These are phyloP conservation scores for Nothophoma quercina DNA, from an alignment of 2,329 filamentous ascomycete species.

Conservation along the genomic window DNA sequence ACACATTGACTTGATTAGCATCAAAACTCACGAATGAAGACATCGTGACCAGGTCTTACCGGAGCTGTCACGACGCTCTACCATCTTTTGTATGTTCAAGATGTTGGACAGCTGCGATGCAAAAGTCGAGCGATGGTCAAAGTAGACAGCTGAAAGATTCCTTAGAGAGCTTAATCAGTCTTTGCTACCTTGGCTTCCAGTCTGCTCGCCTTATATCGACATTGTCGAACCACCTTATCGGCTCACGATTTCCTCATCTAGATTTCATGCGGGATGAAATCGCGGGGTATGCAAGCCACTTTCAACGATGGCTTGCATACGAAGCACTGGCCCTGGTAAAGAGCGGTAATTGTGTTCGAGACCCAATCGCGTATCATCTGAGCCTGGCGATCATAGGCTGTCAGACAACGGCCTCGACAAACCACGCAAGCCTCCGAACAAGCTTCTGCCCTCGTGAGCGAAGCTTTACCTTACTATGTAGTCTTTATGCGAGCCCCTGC, in stretches of 20 bases:
- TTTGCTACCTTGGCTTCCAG: background rate
- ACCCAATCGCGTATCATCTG: background rate
- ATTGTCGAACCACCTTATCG: background rate
- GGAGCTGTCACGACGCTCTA: slow-evolving; percentile 6
- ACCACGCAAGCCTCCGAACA: slow-evolving; percentile 4
- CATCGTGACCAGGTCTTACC: too few species aligned
- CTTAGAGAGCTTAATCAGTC: background rate
- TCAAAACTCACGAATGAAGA: too few species aligned
- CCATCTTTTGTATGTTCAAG: too few species aligned
- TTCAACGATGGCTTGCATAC: background rate
- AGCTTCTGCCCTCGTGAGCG: slow-evolving; percentile 4
- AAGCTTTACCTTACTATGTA: background rate
- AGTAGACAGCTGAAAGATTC: background rate
- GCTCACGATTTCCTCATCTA: background rate
- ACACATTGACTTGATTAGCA: background rate
- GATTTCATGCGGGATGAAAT: background rate
- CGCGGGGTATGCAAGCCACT: slow-evolving; percentile 6
- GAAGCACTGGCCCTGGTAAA: background rate
- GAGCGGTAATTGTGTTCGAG: slow-evolving; percentile 6
- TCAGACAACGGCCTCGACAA: background rate
- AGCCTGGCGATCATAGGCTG: background rate
- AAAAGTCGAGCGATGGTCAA: too few species aligned
- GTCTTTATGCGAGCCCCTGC: background rate
- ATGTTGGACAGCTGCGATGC: too few species aligned
- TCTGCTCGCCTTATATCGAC: background rate